phyloP scores from a whole-genome alignment of 1,284 basidiomycete species.

The Puccinia triticina region DNA sequence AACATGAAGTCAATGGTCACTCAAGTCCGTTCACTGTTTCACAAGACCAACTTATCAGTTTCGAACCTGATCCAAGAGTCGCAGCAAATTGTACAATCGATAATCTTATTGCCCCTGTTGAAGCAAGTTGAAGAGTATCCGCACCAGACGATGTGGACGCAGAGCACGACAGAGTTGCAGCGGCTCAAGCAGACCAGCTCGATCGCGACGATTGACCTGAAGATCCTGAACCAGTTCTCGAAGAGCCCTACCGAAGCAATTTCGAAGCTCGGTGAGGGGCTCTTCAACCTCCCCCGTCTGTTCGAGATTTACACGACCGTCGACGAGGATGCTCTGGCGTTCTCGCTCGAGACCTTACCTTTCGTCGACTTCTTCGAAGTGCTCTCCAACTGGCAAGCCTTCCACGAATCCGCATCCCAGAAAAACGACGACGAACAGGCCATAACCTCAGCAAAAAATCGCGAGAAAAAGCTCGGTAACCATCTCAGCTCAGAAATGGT shows the following conservation, averaged over 20 bases:
- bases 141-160: constrained; percentile 71
- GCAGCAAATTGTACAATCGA: constrained; percentile 76
- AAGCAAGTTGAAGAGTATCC: constrained; percentile 75
- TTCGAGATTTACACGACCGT: constrained; percentile 76
- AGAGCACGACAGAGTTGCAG: constrained; percentile 54
- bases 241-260: constrained; percentile 85
- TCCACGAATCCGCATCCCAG: constrained; percentile 54
- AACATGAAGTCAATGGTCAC: not conserved
- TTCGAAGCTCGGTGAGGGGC: constrained; percentile 83
- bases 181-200: constrained; percentile 54
- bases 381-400: constrained; percentile 52
- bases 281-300: constrained; percentile 86
- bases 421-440: constrained; percentile 57
- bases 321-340: constrained; percentile 85
- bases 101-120: constrained; percentile 81
- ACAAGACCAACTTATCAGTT: constrained; percentile 68
- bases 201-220: constrained; percentile 65
- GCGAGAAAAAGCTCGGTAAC: constrained; percentile 51
- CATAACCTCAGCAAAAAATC: constrained; percentile 60
- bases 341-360: constrained; percentile 80
- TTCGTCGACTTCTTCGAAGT: constrained; percentile 68
- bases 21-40: constrained; percentile 61
- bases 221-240: constrained; percentile 86
- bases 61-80: constrained; percentile 72
- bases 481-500: constrained; percentile 69